phyloP scores from a whole-genome alignment of 129 eudicot genomes.

The Tanacetum coccineum region DNA sequence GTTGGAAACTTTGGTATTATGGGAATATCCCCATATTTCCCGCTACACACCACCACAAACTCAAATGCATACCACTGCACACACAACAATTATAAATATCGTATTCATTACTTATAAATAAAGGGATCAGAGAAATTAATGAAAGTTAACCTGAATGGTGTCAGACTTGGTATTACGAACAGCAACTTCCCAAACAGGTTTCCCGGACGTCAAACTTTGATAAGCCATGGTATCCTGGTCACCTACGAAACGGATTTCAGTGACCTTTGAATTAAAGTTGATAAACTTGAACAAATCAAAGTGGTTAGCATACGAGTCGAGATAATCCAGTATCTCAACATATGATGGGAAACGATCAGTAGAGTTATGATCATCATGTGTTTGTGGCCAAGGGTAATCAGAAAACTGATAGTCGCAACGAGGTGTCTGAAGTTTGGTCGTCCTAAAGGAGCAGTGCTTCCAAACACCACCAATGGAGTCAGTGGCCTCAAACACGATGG shows the following conservation, averaged over 20 bases:
- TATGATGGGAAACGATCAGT: slow-evolving; percentile 48
- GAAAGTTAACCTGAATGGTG: slow-evolving; percentile 39
- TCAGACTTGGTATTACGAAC: slow-evolving; percentile 38
- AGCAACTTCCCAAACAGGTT: slow-evolving; percentile 84
- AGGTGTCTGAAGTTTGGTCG: slow-evolving; percentile 87
- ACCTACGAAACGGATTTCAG: slow-evolving; percentile 58
- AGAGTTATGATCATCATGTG: slow-evolving; percentile 41
- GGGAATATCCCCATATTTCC: slow-evolving; percentile 85
- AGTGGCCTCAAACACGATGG: slow-evolving; percentile 79
- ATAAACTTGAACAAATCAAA: slow-evolving; percentile 72
- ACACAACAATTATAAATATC: background rate
- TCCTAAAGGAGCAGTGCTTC: slow-evolving; percentile 63
- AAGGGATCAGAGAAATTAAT: background rate
- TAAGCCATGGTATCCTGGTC: background rate
- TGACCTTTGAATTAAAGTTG: slow-evolving; percentile 70
- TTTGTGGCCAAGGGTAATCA: slow-evolving; percentile 77
- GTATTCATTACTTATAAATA: background rate
- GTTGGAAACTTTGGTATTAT: slow-evolving; percentile 53
- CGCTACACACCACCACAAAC: slow-evolving; percentile 83
- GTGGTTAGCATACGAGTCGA: slow-evolving; percentile 62
- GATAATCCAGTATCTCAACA: slow-evolving; percentile 62
- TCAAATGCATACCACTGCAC: slow-evolving; percentile 79
- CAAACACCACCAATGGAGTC: slow-evolving; percentile 88
- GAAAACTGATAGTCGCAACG: slow-evolving; percentile 94
- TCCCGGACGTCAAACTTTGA: slow-evolving; percentile 11